A percentile compares a stretch with the other conserved stretches of the same genome.
Conservation (phyloP, 805 yeast genomes). For the Wickerhamiella allomyrinae region DNA sequence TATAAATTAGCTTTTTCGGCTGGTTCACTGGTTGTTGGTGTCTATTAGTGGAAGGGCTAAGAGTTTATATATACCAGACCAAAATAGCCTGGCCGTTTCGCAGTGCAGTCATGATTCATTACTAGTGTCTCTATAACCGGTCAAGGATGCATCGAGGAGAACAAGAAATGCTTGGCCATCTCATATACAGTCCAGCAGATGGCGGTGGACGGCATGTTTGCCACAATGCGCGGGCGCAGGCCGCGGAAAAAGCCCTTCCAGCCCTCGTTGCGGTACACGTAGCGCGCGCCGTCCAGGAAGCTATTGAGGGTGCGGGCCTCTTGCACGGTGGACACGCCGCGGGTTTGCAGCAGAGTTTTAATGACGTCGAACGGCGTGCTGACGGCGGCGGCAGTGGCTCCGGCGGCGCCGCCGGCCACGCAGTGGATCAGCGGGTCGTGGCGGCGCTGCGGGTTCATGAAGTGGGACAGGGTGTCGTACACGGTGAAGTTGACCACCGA, state of each 20-base stretch:
- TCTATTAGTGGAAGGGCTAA: no score
- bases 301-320: constrained; percentile 45
- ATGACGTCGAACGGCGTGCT: constrained; percentile 89
- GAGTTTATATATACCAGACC: no score
- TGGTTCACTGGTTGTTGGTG: no score
- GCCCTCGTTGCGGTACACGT: constrained; percentile 36
- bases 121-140: background rate
- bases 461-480: constrained; percentile 68
- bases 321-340: constrained; percentile 27
- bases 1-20: no score
- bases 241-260: constrained; percentile 66
- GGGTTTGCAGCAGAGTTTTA: constrained; percentile 80
- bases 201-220: constrained; percentile 92
- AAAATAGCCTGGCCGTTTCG: no score
- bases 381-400: constrained; percentile 87
- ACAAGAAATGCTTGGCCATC: constrained; percentile 70
- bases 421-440: constrained; percentile 90
- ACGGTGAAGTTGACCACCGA: constrained; percentile 89
- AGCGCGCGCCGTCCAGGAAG: constrained; percentile 53
- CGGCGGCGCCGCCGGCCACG: constrained; percentile 84
- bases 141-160: background rate
- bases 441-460: constrained; percentile 55
- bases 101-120: background rate
- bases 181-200: constrained; percentile 97
- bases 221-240: constrained; percentile 75